phyloP scores from a whole-genome alignment of 1,284 basidiomycete species.

The Microstroma glucosiphilum region DNA sequence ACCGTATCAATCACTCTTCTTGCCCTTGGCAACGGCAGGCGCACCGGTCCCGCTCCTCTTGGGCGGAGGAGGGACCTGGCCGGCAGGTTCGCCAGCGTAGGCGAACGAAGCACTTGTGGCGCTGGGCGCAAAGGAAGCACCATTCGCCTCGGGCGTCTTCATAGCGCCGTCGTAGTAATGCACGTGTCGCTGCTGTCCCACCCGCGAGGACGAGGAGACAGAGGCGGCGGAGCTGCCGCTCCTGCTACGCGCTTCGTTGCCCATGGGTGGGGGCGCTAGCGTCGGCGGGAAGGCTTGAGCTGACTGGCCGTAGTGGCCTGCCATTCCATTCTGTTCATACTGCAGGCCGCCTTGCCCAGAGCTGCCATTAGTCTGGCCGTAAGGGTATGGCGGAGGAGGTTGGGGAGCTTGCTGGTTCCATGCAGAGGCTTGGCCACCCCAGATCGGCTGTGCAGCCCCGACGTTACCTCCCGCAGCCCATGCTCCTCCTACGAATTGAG shows the following conservation, averaged over 20 bases:
- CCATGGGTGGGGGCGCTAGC: too few species aligned
- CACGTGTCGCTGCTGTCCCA: neutral
- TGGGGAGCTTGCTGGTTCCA: neutral
- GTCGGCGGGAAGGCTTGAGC: too few species aligned
- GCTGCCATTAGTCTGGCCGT: neutral
- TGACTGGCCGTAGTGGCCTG: too few species aligned
- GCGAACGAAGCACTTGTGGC: neutral
- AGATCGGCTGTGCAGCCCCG: neutral
- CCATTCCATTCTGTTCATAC: too few species aligned
- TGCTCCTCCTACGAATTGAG: constrained; percentile 3
- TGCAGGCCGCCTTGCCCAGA: neutral
- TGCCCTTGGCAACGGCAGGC: neutral
- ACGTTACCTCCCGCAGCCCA: neutral
- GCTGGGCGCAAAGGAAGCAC: neutral
- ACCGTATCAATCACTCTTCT: neutral
- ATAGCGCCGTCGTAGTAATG: neutral
- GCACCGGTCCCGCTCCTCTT: neutral
- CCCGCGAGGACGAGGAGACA: neutral
- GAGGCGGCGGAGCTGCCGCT: too few species aligned
- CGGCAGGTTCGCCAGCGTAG: neutral
- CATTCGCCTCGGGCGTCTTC: neutral
- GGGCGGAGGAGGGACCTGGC: neutral
- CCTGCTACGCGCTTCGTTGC: too few species aligned
- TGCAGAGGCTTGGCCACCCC: neutral
- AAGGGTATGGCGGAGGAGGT: neutral